Percentiles rank a stretch among this genome's conserved stretches.
Evolutionary conservation across 2,329 filamentous ascomycete species (phyloP).

Genomic region (Helotiales sp.): DNA sequence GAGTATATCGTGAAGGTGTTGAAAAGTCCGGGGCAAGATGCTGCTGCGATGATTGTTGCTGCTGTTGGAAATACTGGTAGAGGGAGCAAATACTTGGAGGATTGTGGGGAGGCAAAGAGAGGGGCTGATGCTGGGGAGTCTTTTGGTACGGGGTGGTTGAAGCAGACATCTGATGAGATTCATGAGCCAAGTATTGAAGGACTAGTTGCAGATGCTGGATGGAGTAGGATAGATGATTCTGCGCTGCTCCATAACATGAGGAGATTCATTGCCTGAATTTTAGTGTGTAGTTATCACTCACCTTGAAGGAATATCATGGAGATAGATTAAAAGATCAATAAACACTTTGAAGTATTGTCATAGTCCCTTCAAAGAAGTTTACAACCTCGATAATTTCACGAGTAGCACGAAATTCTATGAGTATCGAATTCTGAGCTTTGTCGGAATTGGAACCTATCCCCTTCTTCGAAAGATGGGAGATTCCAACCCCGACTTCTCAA

Average conservation of each 20-base stretch:
- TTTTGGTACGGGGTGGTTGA: background rate
- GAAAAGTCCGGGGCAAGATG: conserved; percentile 48
- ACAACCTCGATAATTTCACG: too few species aligned
- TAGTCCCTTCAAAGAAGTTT: too few species aligned
- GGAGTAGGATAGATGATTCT: conserved; percentile 26
- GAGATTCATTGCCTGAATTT: too few species aligned
- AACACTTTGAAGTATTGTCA: too few species aligned
- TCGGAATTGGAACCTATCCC: too few species aligned
- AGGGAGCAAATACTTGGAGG: conserved; percentile 41
- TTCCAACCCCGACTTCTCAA: background rate
- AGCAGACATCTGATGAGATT: background rate
- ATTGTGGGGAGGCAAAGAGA: background rate
- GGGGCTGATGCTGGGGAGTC: background rate
- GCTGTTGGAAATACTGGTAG: conserved; percentile 51
- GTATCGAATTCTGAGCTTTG: too few species aligned
- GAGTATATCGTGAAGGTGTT: conserved; percentile 33
- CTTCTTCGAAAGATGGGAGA: too few species aligned
- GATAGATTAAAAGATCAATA: too few species aligned
- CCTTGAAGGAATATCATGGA: too few species aligned
- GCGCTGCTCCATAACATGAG: too few species aligned
- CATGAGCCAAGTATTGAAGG: conserved; percentile 47
- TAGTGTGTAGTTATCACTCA: too few species aligned
- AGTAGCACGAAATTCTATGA: too few species aligned
- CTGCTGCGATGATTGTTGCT: conserved; percentile 49
- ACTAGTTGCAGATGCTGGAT: conserved; percentile 44